Evolutionary conservation across 2,329 filamentous ascomycete species (phyloP).

Genomic region (Colletotrichum falcatum): DNA sequence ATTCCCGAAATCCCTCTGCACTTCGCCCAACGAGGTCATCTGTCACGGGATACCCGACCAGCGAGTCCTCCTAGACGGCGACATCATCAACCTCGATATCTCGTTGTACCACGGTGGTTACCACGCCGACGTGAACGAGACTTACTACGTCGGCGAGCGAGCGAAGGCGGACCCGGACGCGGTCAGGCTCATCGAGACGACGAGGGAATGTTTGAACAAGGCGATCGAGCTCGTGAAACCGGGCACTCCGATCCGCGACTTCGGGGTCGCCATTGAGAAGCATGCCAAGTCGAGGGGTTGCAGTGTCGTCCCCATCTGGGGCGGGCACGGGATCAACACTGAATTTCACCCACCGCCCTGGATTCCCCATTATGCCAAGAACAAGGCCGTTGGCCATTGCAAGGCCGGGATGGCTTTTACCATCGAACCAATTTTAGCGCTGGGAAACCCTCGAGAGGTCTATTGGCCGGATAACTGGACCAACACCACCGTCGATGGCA

Average conservation of each 20-base stretch:
- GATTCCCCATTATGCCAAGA: conserved; percentile 97
- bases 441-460: conserved; percentile 90
- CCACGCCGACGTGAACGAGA: conserved; percentile 97
- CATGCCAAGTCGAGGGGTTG: conserved; percentile 87
- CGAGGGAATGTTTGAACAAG: conserved; percentile 89
- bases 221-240: conserved; percentile 94
- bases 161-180: conserved; percentile 86
- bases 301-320: conserved; percentile 95
- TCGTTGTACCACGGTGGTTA: conserved; percentile 94
- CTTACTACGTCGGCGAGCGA: conserved; percentile 95
- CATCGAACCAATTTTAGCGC: conserved; percentile 97
- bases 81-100: conserved; percentile 97
- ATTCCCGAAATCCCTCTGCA: conserved; percentile 98
- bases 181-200: conserved; percentile 90
- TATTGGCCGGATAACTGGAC: conserved; percentile 99
- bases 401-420: conserved; percentile 99
- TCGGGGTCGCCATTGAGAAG: conserved; percentile 95
- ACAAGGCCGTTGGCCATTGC: conserved; percentile 94
- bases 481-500: conserved; percentile 90
- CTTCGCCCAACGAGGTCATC: conserved; percentile 95
- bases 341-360: conserved; percentile 95
- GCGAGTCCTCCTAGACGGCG: conserved; percentile 86
- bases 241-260: conserved; percentile 90
- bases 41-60: conserved; percentile 98
- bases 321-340: conserved; percentile 93